These are phyloP conservation scores for Globisporangium barbulae DNA, from an alignment of 352 stramenopile genomes.

Conservation along the genomic window DNA sequence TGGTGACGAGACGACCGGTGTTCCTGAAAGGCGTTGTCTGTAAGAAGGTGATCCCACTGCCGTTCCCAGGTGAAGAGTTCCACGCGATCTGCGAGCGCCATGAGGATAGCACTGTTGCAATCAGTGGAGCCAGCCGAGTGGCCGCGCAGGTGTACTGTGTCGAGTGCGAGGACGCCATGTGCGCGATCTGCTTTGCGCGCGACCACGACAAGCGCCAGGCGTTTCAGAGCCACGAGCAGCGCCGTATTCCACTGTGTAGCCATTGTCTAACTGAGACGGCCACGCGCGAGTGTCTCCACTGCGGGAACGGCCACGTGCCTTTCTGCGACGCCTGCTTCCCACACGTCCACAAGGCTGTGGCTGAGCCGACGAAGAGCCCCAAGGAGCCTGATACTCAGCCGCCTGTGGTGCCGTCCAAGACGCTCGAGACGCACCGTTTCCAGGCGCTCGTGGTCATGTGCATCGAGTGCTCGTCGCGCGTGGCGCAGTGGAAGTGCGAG, in stretches of 20 bases:
- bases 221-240: slow-evolving; percentile 39
- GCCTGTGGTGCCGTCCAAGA: not conserved
- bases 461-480: slow-evolving; percentile 44
- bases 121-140: slow-evolving; percentile 16
- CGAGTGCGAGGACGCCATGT: slow-evolving; percentile 74
- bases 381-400: not conserved
- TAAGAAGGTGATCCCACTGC: slow-evolving; percentile 48
- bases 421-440: slow-evolving; percentile 30
- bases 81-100: slow-evolving; percentile 62
- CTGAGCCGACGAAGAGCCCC: not conserved
- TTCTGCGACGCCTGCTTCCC: slow-evolving; percentile 70
- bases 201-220: slow-evolving; percentile 51
- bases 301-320: slow-evolving; percentile 56
- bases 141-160: slow-evolving; percentile 57
- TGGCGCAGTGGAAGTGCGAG: slow-evolving; percentile 65
- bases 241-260: slow-evolving; percentile 38
- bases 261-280: slow-evolving; percentile 56
- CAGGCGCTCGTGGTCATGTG: slow-evolving; percentile 63
- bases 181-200: slow-evolving; percentile 49
- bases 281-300: slow-evolving; percentile 61
- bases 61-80: slow-evolving; percentile 71
- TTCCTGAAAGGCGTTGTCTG: slow-evolving; percentile 57
- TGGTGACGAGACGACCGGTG: slow-evolving; percentile 31
- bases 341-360: slow-evolving; percentile 33
- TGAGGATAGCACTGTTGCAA: slow-evolving; percentile 29